Percentiles rank a stretch among this genome's conserved stretches.
These are phyloP conservation scores for Rhizopogon vulgaris DNA, from an alignment of 768 basidiomycete species.

Conservation along the genomic window DNA sequence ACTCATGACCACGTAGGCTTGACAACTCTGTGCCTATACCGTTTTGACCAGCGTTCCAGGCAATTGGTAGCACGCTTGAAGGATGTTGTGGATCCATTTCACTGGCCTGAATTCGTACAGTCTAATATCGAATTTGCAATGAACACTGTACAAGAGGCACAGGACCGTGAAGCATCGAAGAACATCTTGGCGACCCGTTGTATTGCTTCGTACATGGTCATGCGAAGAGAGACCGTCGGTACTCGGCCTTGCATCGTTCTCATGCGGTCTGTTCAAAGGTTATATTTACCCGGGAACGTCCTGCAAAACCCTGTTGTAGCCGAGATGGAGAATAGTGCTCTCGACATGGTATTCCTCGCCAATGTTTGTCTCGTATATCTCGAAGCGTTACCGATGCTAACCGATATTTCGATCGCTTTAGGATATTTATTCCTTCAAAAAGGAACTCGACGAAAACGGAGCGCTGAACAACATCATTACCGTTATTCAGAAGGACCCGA, in stretches of 20 bases:
- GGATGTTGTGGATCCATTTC: constrained; percentile 17
- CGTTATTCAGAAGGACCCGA: constrained; percentile 19
- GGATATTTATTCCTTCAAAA: constrained; percentile 27
- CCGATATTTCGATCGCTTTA: neutral
- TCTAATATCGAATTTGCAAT: constrained; percentile 14
- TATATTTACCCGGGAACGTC: constrained; percentile 19
- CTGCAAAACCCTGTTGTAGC: constrained; percentile 14
- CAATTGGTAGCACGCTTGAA: constrained; percentile 19
- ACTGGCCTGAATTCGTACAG: constrained; percentile 22
- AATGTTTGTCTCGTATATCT: constrained; percentile 11
- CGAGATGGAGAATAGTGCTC: constrained; percentile 20
- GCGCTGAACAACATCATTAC: constrained; percentile 23
- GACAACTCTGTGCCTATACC: neutral
- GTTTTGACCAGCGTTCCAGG: constrained; percentile 4
- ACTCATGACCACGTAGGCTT: constrained; percentile 19
- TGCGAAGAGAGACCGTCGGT: constrained; percentile 23
- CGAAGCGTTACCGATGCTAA: neutral
- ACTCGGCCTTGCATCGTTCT: constrained; percentile 23
- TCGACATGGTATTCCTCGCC: constrained; percentile 22
- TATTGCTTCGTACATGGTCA: constrained; percentile 22
- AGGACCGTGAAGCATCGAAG: constrained; percentile 18
- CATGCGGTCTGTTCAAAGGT: constrained; percentile 21
- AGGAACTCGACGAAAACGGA: constrained; percentile 21
- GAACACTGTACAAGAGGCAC: constrained; percentile 19
- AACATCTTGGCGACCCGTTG: constrained; percentile 8